Evolutionary conservation across 768 basidiomycete species (phyloP), one percentile per base, ranked within the genome.

Genomic region (Galerina marginata): DNA sequence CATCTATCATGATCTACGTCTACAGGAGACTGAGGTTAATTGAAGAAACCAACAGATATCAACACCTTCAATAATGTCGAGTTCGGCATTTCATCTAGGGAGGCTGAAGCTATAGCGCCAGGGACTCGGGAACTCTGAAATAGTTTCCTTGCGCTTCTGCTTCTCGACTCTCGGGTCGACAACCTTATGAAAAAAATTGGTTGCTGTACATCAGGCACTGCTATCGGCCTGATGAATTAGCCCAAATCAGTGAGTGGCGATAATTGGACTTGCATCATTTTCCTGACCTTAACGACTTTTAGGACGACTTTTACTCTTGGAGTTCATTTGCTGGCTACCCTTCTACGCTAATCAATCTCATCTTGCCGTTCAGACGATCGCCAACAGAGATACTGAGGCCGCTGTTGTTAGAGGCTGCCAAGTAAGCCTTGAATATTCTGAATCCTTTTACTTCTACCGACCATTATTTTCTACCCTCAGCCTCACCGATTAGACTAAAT

Each of bases 161-260:
- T 84, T 15, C 72, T 78, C 46, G 82, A 84, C 62, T 80, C 82
- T 1, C 81, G 81, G 6, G 76, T 83, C 42, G 74, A 82, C 60
- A 81, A 77, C 59, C 72, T 81, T 49, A 73, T 73, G 16, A 71
- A 71, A 23, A 77, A 76, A 11, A 75, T 83, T 25, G 81, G 81
- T 1, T 76, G 75, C 53, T 84, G 72, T 61, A 76, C 73, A 9
- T 74, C 81, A 2, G 77, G 72, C 15, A 65, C 62, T 26, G 59
- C 62, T n/a, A n/a, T n/a, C n/a, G n/a, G n/a, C n/a, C n/a, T n/a
- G 9, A 70, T 70, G 33, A 68, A 65, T 16, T 56, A 73, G 14
- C 65, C 71, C 10, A 70, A 73, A 15, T 57, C 70, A 44, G 76
- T 77, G 40, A 46, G 71, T 65, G n/a, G 2, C 23, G 47, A 39